Evolutionary conservation across 805 yeast species (phyloP).

Genomic region (Zygoascus tannicola): DNA sequence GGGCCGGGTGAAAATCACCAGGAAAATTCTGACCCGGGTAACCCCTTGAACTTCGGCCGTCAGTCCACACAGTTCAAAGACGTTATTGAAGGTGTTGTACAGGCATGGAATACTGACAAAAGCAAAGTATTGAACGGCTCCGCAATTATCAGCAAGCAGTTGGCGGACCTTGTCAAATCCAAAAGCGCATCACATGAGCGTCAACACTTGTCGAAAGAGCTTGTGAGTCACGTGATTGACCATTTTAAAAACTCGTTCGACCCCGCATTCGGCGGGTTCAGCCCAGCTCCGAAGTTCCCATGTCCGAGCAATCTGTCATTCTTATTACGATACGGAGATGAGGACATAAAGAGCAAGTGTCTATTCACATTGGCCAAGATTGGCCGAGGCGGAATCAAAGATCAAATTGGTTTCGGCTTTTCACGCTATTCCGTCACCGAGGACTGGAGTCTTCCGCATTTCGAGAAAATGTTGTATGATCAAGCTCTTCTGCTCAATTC

Average conservation of each 20-base stretch:
- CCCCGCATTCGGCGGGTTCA: conserved; percentile 26
- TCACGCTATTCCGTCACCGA: conserved; percentile 30
- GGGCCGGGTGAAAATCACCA: conserved; percentile 21
- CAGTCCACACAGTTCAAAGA: conserved; percentile 20
- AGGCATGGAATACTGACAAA: conserved; percentile 26
- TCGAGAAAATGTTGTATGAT: conserved; percentile 32
- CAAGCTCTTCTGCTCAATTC: conserved; percentile 30
- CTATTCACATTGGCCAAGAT: conserved; percentile 23
- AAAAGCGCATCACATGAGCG: conserved; percentile 14
- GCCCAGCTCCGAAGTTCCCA: conserved; percentile 31
- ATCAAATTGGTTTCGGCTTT: conserved; percentile 31
- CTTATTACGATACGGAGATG: conserved; percentile 13
- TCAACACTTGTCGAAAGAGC: conserved; percentile 8
- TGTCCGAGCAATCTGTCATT: conserved; percentile 24
- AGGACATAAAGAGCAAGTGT: conserved; percentile 13
- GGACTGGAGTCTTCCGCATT: conserved; percentile 34
- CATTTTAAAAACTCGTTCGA: conserved; percentile 24
- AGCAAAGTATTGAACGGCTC: conserved; percentile 24
- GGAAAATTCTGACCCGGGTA: no score
- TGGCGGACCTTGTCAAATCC: conserved; percentile 19
- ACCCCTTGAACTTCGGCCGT: conserved; percentile 5
- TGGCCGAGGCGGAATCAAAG: conserved; percentile 31
- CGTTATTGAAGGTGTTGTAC: conserved; percentile 24
- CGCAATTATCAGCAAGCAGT: conserved; percentile 14
- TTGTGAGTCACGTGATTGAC: conserved; percentile 16